These are phyloP conservation scores for Apiospora rasikravindrae DNA, from an alignment of 2,329 filamentous ascomycete genomes.

Conservation along the genomic window DNA sequence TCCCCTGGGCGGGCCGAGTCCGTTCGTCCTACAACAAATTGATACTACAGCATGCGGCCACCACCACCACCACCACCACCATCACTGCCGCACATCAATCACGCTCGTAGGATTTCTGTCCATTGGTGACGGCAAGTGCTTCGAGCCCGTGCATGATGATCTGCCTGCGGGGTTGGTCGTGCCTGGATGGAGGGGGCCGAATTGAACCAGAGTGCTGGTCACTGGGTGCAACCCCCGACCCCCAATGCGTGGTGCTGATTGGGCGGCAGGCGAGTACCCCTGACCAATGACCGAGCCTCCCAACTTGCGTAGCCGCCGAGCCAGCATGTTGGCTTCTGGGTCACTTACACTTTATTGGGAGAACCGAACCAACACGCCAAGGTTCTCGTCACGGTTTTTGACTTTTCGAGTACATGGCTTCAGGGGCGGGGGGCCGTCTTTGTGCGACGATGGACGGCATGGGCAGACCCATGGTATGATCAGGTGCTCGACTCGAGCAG, in stretches of 20 bases:
- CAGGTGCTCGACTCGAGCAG: not conserved
- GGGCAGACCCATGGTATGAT: conserved; percentile 1
- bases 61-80: not conserved
- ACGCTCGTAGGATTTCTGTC: conserved; percentile 5
- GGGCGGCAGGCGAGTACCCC: not conserved
- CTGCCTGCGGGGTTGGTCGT: not conserved
- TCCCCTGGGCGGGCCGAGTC: conserved; percentile 10
- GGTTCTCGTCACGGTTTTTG: conserved; percentile 5
- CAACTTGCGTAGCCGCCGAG: conserved; percentile 13
- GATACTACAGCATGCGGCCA: not conserved
- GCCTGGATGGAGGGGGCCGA: not conserved
- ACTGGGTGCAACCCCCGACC: not conserved
- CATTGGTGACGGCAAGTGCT: not conserved
- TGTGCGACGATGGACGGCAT: not conserved
- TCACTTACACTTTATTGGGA: conserved; percentile 10
- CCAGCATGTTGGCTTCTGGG: conserved; percentile 2
- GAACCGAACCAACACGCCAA: not conserved
- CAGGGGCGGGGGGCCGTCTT: not conserved
- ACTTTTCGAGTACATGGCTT: not conserved
- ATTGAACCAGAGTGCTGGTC: conserved; percentile 11
- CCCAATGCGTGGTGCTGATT: not conserved
- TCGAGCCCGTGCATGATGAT: conserved; percentile 5
- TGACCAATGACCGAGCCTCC: conserved; percentile 1
- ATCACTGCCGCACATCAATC: not conserved
- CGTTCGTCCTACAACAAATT: not conserved